Evolutionary conservation across 805 yeast species (phyloP).

Genomic region (Saturnispora saitoi): DNA sequence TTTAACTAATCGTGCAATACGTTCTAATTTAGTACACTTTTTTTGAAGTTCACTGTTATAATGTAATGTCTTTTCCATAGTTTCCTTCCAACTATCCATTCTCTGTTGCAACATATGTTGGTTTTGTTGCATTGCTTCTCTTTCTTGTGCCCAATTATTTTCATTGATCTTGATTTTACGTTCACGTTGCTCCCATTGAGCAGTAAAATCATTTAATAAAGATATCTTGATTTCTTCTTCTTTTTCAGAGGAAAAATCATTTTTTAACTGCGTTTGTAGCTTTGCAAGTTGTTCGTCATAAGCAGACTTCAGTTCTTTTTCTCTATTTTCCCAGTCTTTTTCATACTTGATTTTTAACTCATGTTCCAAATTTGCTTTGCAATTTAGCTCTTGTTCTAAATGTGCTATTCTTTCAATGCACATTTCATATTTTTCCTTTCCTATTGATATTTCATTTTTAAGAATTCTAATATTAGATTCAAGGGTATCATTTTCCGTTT

Average conservation of each 20-base stretch:
- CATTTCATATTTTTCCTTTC: constrained; percentile 15
- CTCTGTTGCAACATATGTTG: constrained; percentile 1
- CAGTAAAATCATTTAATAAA: background rate
- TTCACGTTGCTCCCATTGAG: background rate
- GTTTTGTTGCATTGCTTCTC: background rate
- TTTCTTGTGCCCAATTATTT: constrained; percentile 1
- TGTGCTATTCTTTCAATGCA: constrained; percentile 20
- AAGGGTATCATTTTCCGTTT: constrained; percentile 21
- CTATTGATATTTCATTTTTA: constrained; percentile 6
- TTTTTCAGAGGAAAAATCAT: background rate
- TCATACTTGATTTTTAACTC: background rate
- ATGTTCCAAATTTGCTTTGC: background rate
- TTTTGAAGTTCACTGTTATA: background rate
- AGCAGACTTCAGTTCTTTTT: background rate
- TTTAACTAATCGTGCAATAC: constrained; percentile 19
- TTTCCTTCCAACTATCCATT: constrained; percentile 1
- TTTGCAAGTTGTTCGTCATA: background rate
- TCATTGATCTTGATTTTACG: background rate
- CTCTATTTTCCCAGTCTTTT: background rate
- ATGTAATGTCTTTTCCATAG: background rate
- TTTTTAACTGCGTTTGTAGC: background rate
- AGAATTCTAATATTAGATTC: constrained; percentile 18
- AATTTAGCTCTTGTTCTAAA: constrained; percentile 16
- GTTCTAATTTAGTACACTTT: constrained; percentile 15
- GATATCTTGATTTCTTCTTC: background rate